phyloP scores from a whole-genome alignment of 208 protist species.

The Acanthamoeba castellanii region DNA sequence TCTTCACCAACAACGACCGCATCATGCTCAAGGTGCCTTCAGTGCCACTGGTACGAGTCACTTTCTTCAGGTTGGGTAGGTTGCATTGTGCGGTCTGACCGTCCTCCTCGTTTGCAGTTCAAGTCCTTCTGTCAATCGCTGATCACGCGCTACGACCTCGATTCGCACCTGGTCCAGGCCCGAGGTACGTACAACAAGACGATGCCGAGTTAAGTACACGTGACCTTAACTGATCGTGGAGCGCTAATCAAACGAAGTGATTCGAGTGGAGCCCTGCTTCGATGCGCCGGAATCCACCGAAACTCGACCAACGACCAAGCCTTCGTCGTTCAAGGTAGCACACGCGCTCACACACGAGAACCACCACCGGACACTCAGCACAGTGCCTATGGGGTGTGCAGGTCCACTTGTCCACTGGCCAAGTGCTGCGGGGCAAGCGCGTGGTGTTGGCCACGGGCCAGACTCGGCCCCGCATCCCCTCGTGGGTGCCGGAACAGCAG shows the following conservation, averaged over 20 bases:
- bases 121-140: background rate
- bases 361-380: too few relatives aligned
- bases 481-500: background rate
- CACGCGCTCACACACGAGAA: too few relatives aligned
- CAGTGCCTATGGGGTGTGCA: background rate
- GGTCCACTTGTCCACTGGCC: background rate
- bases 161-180: background rate
- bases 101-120: background rate
- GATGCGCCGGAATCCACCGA: too few relatives aligned
- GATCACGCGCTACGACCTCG: slow-evolving; percentile 26
- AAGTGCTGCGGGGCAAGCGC: background rate
- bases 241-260: background rate
- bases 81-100: background rate
- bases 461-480: background rate
- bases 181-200: background rate
- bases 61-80: background rate
- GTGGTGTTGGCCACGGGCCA: slow-evolving; percentile 3
- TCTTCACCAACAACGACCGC: slow-evolving; percentile 12
- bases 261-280: background rate
- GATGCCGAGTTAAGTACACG: background rate
- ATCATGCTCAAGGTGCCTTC: slow-evolving; percentile 42
- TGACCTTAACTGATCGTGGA: background rate
- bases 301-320: background rate
- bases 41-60: background rate
- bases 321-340: background rate